A percentile compares a stretch with the other conserved stretches of the same genome.
Conservation (phyloP, 441 rosid genomes). For the Theobroma grandiflorum region DNA sequence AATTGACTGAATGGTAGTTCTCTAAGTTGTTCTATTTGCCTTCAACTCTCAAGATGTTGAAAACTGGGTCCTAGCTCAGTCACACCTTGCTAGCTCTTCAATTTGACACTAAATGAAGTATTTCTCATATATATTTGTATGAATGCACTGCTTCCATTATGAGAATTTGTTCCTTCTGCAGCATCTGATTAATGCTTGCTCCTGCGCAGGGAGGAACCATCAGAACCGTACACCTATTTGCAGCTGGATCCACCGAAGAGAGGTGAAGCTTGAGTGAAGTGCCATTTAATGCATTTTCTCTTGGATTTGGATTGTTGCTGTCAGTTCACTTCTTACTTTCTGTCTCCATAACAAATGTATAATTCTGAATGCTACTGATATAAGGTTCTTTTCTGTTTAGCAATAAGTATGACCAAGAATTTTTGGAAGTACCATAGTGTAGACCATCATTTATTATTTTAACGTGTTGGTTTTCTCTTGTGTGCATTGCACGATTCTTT, state of each 20-base stretch:
- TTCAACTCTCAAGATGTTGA: background rate
- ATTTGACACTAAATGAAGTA: background rate
- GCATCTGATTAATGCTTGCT: constrained; percentile 17
- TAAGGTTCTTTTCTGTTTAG: constrained; percentile 4
- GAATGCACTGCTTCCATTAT: constrained; percentile 15
- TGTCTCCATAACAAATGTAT: background rate
- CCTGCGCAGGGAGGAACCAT: constrained; percentile 86
- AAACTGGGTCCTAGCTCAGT: background rate
- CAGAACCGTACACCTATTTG: constrained; percentile 81
- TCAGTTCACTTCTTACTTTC: background rate
- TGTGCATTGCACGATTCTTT: background rate
- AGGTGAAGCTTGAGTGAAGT: constrained; percentile 68
- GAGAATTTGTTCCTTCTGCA: background rate
- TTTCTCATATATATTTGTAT: background rate
- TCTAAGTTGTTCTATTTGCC: background rate
- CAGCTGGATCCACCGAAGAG: constrained; percentile 85
- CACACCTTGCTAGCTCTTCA: background rate
- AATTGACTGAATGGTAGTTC: constrained; percentile 14
- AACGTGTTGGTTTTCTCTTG: background rate
- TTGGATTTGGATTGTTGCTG: background rate
- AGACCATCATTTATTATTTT: background rate
- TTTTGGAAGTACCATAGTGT: background rate
- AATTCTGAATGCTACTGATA: background rate
- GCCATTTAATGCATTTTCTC: background rate
- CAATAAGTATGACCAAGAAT: constrained; percentile 12